Percentiles rank a stretch among this genome's conserved stretches.
Conservation (phyloP, 1,284 basidiomycete species). For the Waitea zeae region DNA sequence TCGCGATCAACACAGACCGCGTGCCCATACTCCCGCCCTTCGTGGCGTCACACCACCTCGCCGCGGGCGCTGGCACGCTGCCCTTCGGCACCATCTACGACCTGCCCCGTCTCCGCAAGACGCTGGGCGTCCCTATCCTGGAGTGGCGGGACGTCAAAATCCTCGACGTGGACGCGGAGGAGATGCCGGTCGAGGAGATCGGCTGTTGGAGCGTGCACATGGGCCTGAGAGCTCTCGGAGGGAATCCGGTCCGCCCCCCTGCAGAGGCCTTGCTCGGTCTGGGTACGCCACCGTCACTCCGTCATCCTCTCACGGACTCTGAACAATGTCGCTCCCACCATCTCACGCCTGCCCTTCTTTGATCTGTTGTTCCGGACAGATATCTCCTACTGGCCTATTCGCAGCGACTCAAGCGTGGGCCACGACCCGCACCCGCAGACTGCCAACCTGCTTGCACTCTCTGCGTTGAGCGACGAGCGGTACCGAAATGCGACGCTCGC, state of each 20-base stretch:
- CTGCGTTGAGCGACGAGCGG: too few species aligned
- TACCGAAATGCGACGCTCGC: slow-evolving; percentile 17
- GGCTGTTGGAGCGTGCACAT: slow-evolving; percentile 37
- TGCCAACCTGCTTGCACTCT: slow-evolving; percentile 22
- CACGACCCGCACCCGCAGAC: slow-evolving; percentile 18
- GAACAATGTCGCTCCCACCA: too few species aligned
- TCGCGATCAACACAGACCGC: slow-evolving; percentile 18
- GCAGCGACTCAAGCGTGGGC: slow-evolving; percentile 10
- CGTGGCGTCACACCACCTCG: slow-evolving; percentile 21
- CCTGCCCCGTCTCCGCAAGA: slow-evolving; percentile 23
- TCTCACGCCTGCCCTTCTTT: too few species aligned
- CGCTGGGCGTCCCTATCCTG: slow-evolving; percentile 23
- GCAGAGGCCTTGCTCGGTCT: slow-evolving; percentile 25
- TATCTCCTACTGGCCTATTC: slow-evolving; percentile 18
- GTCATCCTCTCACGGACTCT: not conserved
- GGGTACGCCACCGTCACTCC: not conserved
- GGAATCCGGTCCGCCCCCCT: slow-evolving; percentile 17
- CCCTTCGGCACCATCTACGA: slow-evolving; percentile 36
- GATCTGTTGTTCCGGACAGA: too few species aligned
- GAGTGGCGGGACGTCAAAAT: slow-evolving; percentile 42
- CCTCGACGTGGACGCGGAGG: slow-evolving; percentile 18
- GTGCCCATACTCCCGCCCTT: slow-evolving; percentile 24
- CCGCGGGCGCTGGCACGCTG: slow-evolving; percentile 20
- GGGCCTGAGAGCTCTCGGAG: slow-evolving; percentile 20
- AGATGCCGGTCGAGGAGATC: slow-evolving; percentile 27